Evolutionary conservation across 148 eudicot genomes (phyloP).

Genomic region (Rhododendron molle): DNA sequence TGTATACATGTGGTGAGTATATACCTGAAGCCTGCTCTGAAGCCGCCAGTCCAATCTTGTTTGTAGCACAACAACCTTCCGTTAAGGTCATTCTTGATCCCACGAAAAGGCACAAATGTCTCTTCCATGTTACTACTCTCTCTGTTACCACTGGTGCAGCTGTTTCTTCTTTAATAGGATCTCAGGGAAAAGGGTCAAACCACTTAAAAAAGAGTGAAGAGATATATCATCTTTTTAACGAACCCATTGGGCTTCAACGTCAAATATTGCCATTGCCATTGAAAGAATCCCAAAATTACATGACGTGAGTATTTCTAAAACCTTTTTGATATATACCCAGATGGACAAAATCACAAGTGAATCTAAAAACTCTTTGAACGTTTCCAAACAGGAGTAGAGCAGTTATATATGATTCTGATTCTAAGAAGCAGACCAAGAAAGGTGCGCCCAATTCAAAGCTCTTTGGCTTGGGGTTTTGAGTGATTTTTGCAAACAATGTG

Average conservation of each 20-base stretch:
- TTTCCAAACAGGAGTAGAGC: not conserved
- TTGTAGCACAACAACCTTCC: conserved; percentile 86
- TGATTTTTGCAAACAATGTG: conserved; percentile 16
- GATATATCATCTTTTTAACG: not conserved
- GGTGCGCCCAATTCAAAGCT: not conserved
- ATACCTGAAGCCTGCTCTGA: conserved; percentile 93
- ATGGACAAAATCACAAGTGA: conserved; percentile 12
- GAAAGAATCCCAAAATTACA: conserved; percentile 28
- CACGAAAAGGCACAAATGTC: conserved; percentile 89
- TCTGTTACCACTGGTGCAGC: not conserved
- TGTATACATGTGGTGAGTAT: conserved; percentile 18
- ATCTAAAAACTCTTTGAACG: not conserved
- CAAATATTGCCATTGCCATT: conserved; percentile 2
- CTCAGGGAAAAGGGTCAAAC: conserved; percentile 17
- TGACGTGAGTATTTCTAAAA: conserved; percentile 7
- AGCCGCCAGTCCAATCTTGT: conserved; percentile 96
- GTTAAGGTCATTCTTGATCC: conserved; percentile 88
- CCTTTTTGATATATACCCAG: conserved; percentile 19
- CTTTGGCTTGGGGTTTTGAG: conserved; percentile 9
- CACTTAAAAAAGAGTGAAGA: conserved; percentile 1
- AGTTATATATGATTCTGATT: not conserved
- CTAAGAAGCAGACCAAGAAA: not conserved
- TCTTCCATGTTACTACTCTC: conserved; percentile 62
- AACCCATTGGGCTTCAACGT: not conserved
- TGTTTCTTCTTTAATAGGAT: conserved; percentile 6